Conservation (phyloP, 345 rosid species). For the Gossypium bickii region DNA sequence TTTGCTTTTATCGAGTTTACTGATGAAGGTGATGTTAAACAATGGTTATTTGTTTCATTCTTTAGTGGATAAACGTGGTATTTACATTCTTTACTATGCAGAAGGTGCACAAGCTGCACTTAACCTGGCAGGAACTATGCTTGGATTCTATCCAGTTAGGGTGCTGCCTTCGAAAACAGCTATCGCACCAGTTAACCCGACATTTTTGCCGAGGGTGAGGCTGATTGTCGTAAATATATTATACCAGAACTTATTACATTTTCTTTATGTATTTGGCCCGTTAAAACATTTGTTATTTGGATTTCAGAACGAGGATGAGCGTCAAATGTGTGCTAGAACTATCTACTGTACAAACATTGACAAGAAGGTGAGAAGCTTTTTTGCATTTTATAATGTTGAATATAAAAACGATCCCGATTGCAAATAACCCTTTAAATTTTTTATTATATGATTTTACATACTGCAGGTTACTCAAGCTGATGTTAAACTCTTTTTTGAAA, state of each 20-base stretch:
- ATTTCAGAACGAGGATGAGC: constrained; percentile 77
- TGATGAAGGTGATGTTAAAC: constrained; percentile 56
- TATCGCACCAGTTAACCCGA: constrained; percentile 94
- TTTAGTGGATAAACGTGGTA: neutral
- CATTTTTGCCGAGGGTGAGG: constrained; percentile 86
- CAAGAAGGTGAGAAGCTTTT: constrained; percentile 54
- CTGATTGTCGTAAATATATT: neutral
- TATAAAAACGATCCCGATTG: neutral
- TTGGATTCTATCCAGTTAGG: constrained; percentile 84
- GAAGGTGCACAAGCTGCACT: constrained; percentile 77
- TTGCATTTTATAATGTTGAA: neutral
- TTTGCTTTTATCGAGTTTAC: constrained; percentile 95
- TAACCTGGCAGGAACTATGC: constrained; percentile 76
- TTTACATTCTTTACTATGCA: constrained; percentile 22
- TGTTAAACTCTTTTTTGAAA: constrained; percentile 60
- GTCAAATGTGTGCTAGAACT: constrained; percentile 92
- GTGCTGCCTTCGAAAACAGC: constrained; percentile 95
- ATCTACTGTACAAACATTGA: constrained; percentile 92
- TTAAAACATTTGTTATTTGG: constrained; percentile 14
- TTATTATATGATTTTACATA: constrained; percentile 8
- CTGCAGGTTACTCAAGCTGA: constrained; percentile 64
- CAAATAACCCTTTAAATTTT: neutral
- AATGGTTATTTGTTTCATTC: neutral
- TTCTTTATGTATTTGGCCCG: neutral
- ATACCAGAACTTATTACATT: neutral